A percentile compares a stretch with the other conserved stretches of the same genome.
Evolutionary conservation across 805 yeast genomes (phyloP).

Genomic region (Yarrowia hollandica): DNA sequence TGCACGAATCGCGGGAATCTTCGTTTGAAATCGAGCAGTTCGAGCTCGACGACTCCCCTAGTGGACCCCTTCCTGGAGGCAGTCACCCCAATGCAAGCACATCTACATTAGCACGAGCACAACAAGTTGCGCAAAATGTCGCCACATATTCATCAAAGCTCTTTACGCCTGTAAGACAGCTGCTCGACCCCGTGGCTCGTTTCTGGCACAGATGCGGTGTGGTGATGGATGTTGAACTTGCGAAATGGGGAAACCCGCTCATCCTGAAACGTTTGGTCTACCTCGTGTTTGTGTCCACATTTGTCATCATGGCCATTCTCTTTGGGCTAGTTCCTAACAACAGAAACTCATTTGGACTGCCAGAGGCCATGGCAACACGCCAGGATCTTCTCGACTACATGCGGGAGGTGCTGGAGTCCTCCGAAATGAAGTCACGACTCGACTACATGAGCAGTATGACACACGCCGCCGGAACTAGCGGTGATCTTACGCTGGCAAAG

Average conservation of each 20-base stretch:
- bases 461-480: constrained; percentile 84
- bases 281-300: constrained; percentile 60
- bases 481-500: constrained; percentile 70
- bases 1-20: constrained; percentile 5
- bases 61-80: constrained; percentile 21
- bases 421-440: constrained; percentile 61
- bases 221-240: constrained; percentile 11
- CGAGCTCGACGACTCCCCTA: constrained; percentile 24
- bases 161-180: background rate
- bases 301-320: constrained; percentile 58
- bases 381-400: constrained; percentile 52
- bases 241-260: constrained; percentile 56
- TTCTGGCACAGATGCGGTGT: constrained; percentile 21
- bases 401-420: constrained; percentile 53
- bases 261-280: constrained; percentile 76
- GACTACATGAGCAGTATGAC: constrained; percentile 79
- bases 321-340: constrained; percentile 56
- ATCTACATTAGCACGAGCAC: background rate
- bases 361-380: constrained; percentile 58
- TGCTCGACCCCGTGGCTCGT: constrained; percentile 17
- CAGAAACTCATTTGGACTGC: constrained; percentile 48
- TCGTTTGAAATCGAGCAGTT: constrained; percentile 28
- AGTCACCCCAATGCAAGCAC: constrained; percentile 17
- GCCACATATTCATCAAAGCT: constrained; percentile 10
- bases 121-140: constrained; percentile 21